Base-by-base conservation (phyloP, 108 stramenopile genomes). In the Nannochloropsis gaditana region DNA sequence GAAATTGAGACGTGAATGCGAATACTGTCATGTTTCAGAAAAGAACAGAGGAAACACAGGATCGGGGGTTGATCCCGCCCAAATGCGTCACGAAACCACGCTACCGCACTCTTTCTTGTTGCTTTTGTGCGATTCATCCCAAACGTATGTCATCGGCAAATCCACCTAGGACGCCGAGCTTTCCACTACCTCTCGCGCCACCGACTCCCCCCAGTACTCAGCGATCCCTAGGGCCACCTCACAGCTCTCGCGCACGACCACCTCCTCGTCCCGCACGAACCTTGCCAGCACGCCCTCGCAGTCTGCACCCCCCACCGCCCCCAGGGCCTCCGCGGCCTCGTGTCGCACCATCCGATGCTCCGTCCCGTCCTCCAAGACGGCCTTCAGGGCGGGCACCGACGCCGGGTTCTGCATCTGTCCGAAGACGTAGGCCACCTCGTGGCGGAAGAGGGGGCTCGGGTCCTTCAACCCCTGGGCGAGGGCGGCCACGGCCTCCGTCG, bases 371-470 rank as follows among this genome's bases (percentile, higher is more conserved):
- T 88, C 83, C 15, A 99, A 91, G 31, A 92, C 91, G 45, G 44
- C 88, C 31, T 83, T 92, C 79, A 99, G 90, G 47, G 93, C 95
- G 45, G 93, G 88, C 45, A 96, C 93, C 2, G 95, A 91, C 47
- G 90, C 89, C 11, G 95, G 90, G 93, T 95, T 94, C 87, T 96
- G 96, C 86, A 99, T 86, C 88, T 99, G 97, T 11, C 99, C 99
- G 84, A 99, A 90, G 9, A 99, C 97, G 89, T 96, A 99, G 9
- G 99, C 99, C 45, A 99, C 96, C 91, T 99, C 99, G 93, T 99
- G 99, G 79, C 98, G 92, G 81, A 99, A 92, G 21, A 99, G 88
- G 1, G 98, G 93, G 80, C 92, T 94, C 44, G 91, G 91, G 9
- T 91, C 88, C 83, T 96, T 96, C 44, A 91, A 82, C 41, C 94